Evolutionary conservation across 1,284 basidiomycete genomes (phyloP).

Genomic region (Amylostereum chailletii): DNA sequence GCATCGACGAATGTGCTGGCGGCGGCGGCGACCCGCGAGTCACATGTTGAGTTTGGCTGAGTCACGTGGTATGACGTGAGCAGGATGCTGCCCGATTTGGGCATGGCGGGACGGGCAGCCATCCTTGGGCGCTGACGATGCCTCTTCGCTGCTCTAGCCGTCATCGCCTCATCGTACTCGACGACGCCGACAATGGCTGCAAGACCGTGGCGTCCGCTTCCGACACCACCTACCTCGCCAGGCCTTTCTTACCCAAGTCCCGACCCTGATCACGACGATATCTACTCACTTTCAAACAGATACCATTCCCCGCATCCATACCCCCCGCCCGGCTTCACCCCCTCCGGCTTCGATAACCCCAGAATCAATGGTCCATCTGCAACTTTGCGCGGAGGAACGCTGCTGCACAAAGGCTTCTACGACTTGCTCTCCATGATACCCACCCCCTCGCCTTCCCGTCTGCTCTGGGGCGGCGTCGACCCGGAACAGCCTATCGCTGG

Average conservation of each 20-base stretch:
- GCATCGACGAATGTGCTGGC: too few relatives aligned
- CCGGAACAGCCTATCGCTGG: slow-evolving; percentile 38
- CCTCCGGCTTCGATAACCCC: slow-evolving; percentile 15
- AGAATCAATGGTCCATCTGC: slow-evolving; percentile 27
- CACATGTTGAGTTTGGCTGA: too few relatives aligned
- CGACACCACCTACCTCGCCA: slow-evolving; percentile 27
- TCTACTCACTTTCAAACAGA: slow-evolving; percentile 33
- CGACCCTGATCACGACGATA: slow-evolving; percentile 16
- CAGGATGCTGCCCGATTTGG: not conserved
- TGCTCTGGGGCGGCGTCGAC: slow-evolving; percentile 44
- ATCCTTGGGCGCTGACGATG: not conserved
- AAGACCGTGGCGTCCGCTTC: slow-evolving; percentile 28
- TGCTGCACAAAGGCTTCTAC: slow-evolving; percentile 81
- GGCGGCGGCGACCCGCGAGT: too few relatives aligned
- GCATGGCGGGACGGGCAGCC: not conserved
- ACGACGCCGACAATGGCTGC: slow-evolving; percentile 9
- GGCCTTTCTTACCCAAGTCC: not conserved
- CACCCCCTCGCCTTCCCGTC: slow-evolving; percentile 54
- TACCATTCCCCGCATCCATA: slow-evolving; percentile 39
- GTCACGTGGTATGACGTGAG: too few relatives aligned
- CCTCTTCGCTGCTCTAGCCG: not conserved
- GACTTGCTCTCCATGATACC: slow-evolving; percentile 77
- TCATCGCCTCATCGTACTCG: slow-evolving; percentile 4
- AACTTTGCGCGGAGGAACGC: slow-evolving; percentile 54
- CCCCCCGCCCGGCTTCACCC: slow-evolving; percentile 21